phyloP scores from a whole-genome alignment of 2,329 filamentous ascomycete species.

The Acephala macrosclerotiorum region DNA sequence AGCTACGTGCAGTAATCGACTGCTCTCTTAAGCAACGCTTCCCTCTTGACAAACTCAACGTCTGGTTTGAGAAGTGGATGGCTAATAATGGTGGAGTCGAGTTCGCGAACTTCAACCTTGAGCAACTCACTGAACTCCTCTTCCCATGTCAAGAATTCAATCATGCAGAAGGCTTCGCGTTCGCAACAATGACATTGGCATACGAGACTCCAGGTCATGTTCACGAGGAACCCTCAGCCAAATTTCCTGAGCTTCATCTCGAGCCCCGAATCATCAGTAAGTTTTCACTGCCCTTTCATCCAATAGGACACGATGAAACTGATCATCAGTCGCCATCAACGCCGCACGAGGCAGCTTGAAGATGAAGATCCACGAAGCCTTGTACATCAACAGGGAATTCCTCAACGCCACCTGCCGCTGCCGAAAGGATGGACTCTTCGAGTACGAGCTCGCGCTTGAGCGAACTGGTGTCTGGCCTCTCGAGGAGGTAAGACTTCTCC shows the following conservation, averaged over 20 bases:
- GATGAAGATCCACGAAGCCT: slow-evolving; percentile 18
- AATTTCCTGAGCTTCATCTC: slow-evolving; percentile 1
- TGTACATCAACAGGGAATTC: slow-evolving; percentile 19
- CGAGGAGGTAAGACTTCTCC: neutral
- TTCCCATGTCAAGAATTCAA: slow-evolving; percentile 16
- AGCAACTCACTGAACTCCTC: neutral
- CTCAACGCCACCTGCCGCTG: slow-evolving; percentile 10
- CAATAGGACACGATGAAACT: neutral
- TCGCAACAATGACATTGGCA: slow-evolving; percentile 14
- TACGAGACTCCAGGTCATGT: slow-evolving; percentile 15
- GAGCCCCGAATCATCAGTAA: slow-evolving; percentile 20
- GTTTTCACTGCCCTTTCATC: neutral
- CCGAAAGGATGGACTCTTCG: slow-evolving; percentile 14
- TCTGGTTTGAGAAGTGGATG: slow-evolving; percentile 9
- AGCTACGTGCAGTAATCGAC: neutral
- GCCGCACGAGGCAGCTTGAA: slow-evolving; percentile 21
- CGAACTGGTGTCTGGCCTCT: slow-evolving; percentile 26
- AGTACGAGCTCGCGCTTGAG: slow-evolving; percentile 16
- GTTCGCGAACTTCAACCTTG: neutral
- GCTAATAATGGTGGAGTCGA: neutral
- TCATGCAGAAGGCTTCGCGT: slow-evolving; percentile 19
- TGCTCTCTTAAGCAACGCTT: neutral
- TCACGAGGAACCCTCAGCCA: neutral
- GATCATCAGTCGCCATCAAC: slow-evolving; percentile 11
- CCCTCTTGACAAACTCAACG: neutral